phyloP scores from a whole-genome alignment of 345 rosid species.

The Clausena lansium region DNA sequence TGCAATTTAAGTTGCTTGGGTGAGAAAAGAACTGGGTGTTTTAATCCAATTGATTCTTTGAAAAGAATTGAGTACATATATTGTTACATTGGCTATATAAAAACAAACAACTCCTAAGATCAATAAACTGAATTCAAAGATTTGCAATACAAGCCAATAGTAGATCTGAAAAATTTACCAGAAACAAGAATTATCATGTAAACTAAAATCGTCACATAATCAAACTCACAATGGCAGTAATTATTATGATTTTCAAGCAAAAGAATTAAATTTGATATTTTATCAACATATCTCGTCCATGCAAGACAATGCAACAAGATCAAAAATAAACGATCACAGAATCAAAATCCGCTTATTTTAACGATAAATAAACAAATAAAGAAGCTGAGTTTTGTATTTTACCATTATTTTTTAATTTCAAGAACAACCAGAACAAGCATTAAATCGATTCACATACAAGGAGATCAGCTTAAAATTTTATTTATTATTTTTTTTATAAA shows the following conservation, averaged over 20 bases:
- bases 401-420: not conserved
- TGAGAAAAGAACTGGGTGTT: not conserved
- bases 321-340: not conserved
- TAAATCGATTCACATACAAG: not conserved
- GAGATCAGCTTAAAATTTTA: not conserved
- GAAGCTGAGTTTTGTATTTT: not conserved
- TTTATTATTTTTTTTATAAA: not conserved
- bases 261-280: not conserved
- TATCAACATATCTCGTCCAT: not conserved
- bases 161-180: conserved; percentile 3
- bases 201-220: not conserved
- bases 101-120: not conserved
- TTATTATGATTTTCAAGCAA: not conserved
- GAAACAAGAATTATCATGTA: not conserved
- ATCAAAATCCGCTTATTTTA: not conserved
- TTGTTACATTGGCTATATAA: not conserved
- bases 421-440: not conserved
- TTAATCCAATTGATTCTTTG: not conserved
- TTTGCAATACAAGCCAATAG: not conserved
- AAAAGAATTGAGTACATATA: not conserved
- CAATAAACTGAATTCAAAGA: not conserved
- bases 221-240: not conserved
- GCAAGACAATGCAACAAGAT: not conserved
- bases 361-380: not conserved
- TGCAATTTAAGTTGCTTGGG: not conserved